Base-by-base conservation (phyloP, 1,284 basidiomycete genomes). In the Sanguinoderma infundibulare region DNA sequence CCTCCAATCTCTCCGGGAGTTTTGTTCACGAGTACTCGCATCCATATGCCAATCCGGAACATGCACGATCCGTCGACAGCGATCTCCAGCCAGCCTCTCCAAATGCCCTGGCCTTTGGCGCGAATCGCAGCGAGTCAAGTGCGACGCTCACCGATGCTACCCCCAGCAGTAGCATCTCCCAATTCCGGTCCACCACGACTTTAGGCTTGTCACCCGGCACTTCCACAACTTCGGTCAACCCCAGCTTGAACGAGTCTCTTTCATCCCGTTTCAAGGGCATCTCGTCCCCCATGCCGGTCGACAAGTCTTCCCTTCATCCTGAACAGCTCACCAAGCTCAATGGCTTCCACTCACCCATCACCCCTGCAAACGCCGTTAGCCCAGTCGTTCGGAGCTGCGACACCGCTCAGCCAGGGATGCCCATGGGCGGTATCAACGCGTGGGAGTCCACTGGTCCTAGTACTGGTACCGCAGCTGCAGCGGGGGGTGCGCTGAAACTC, bases 31-130 rank as follows among this genome's bases (percentile, higher is more conserved):
- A 72, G 51, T 73, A 72, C 32, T 69, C 65, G 40, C 90, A 92
- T 74, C 91, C 91, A 39, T 92, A 91, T 70, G 91, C 90, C 56
- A 91, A 92, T 67, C 89, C 91, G 7, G 87, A 91, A 62, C 76
- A 88, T 15, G 69, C 68, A 26, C 67, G 66, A n/a, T 34, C 60
- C 76, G 79, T 49, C 66, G 75, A 60, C 39, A 69, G 53, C 76
- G 64, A 81, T 55, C 77, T 76, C 52, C 70, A 77, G 30, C 70
- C 75, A 49, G 74, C 76, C 26, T 70, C 72, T n/a, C 59, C 67
- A 26, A 63, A 55, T n/a, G 61, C 64, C 47, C 63, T 68, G 32
- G 53, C 70, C n/a, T 64, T 70, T 28, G 57, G 58, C 12, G 62
- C 71, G 6, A 63, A 57, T 40, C 68, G 69, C 22, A 85, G 80